A percentile compares a stretch with the other conserved stretches of the same genome.
Evolutionary conservation across 805 yeast genomes (phyloP).

Genomic region (Sugiyamaella floridensis): DNA sequence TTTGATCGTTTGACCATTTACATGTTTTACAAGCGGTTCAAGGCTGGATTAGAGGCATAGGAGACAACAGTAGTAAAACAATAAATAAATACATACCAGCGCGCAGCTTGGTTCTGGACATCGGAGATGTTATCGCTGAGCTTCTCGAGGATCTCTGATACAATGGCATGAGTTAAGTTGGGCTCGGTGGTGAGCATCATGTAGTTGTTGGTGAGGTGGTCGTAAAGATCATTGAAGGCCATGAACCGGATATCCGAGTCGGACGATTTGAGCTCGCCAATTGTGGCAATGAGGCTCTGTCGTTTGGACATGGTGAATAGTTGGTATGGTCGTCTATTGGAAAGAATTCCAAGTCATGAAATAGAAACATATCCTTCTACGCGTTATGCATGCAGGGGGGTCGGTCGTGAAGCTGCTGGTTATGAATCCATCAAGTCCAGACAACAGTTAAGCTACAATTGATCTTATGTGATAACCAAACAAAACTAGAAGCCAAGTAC

Average conservation of each 20-base stretch:
- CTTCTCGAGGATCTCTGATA: constrained; percentile 37
- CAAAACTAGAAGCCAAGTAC: too few species aligned
- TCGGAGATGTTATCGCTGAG: constrained; percentile 60
- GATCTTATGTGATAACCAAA: too few species aligned
- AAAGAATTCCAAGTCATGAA: too few species aligned
- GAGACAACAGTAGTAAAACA: neutral
- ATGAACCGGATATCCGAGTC: constrained; percentile 81
- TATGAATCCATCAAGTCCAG: too few species aligned
- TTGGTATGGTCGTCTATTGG: neutral
- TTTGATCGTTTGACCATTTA: constrained; percentile 6
- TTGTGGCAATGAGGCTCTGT: constrained; percentile 1
- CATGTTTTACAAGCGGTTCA: constrained; percentile 12
- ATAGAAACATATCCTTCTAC: too few species aligned
- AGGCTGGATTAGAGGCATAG: constrained; percentile 7
- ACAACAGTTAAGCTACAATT: too few species aligned
- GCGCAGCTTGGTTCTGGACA: constrained; percentile 68
- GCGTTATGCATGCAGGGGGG: too few species aligned
- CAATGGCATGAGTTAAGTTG: constrained; percentile 25
- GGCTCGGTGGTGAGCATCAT: constrained; percentile 27
- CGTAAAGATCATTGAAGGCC: constrained; percentile 72
- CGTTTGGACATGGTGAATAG: neutral
- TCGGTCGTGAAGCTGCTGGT: too few species aligned
- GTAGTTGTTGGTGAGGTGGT: constrained; percentile 24
- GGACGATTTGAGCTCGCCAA: constrained; percentile 19
- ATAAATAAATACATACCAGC: constrained; percentile 28